Evolutionary conservation across 176 grass and related monocot genomes (phyloP).

Genomic region (Ampelocalamus luodianensis): DNA sequence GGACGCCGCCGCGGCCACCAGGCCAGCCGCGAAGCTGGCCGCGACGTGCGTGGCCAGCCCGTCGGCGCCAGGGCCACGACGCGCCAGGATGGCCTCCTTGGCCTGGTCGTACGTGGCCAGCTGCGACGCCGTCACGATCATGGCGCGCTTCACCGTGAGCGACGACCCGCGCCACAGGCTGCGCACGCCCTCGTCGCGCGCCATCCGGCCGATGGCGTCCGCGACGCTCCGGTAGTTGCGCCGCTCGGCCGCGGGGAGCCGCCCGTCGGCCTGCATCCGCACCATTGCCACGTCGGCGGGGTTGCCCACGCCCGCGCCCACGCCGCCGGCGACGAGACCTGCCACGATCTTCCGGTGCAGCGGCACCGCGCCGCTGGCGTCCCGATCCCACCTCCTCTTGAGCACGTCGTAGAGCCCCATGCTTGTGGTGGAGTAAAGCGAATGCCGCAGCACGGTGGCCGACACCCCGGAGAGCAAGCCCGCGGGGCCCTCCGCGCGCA

Average conservation of each 20-base stretch:
- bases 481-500: slow-evolving; percentile 67
- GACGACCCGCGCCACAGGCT: slow-evolving; percentile 81
- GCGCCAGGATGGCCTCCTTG: slow-evolving; percentile 80
- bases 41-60: slow-evolving; percentile 75
- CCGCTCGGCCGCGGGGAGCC: slow-evolving; percentile 72
- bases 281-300: slow-evolving; percentile 96
- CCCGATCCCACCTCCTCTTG: slow-evolving; percentile 67
- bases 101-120: slow-evolving; percentile 87
- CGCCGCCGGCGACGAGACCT: slow-evolving; percentile 69
- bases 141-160: slow-evolving; percentile 84
- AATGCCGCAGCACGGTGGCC: slow-evolving; percentile 79
- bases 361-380: slow-evolving; percentile 55
- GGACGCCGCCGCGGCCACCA: slow-evolving; percentile 65
- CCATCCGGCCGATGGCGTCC: slow-evolving; percentile 76
- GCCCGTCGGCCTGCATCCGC: slow-evolving; percentile 87
- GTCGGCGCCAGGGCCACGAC: slow-evolving; percentile 46
- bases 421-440: slow-evolving; percentile 86
- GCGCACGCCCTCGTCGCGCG: slow-evolving; percentile 67
- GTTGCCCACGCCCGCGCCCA: slow-evolving; percentile 83
- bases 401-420: slow-evolving; percentile 93
- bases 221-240: slow-evolving; percentile 81
- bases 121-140: slow-evolving; percentile 91
- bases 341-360: slow-evolving; percentile 73
- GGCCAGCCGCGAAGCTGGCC: slow-evolving; percentile 70
- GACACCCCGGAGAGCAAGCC: slow-evolving; percentile 74